Conservation (phyloP, 2,329 filamentous ascomycete species). For the Ophiocordyceps robertsii region DNA sequence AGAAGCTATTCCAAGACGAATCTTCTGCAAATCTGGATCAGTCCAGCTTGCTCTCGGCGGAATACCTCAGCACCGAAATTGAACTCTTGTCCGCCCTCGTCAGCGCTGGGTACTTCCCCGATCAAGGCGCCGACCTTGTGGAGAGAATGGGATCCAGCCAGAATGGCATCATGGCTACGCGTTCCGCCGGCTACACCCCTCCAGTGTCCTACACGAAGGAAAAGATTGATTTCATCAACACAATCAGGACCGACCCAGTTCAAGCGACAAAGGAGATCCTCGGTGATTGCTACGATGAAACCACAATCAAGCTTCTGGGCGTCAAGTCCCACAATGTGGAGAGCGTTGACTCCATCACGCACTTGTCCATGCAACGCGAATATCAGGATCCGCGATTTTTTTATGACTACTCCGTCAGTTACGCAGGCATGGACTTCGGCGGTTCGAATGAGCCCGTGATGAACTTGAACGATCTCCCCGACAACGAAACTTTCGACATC, state of each 20-base stretch:
- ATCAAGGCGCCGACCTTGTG: constrained; percentile 9
- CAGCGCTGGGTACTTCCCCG: constrained; percentile 12
- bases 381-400: constrained; percentile 5
- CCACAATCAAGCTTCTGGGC: constrained; percentile 3
- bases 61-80: constrained; percentile 13
- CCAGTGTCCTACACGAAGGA: constrained; percentile 5
- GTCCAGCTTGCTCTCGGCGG: not conserved
- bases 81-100: constrained; percentile 13
- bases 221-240: constrained; percentile 10
- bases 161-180: constrained; percentile 14
- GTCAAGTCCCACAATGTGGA: constrained; percentile 6
- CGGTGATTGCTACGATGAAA: constrained; percentile 5
- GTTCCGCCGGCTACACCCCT: not conserved
- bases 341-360: constrained; percentile 6
- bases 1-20: constrained; percentile 7
- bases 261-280: constrained; percentile 10
- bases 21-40: not conserved
- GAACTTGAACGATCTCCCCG: constrained; percentile 6
- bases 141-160: constrained; percentile 9
- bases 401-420: constrained; percentile 5
- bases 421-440: constrained; percentile 2
- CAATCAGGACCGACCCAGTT: constrained; percentile 5
- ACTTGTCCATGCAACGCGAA: constrained; percentile 6
- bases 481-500: constrained; percentile 10
- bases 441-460: constrained; percentile 2